Evolutionary conservation across 2,329 filamentous ascomycete genomes (phyloP).

Genomic region (Penicillium janthinellum): DNA sequence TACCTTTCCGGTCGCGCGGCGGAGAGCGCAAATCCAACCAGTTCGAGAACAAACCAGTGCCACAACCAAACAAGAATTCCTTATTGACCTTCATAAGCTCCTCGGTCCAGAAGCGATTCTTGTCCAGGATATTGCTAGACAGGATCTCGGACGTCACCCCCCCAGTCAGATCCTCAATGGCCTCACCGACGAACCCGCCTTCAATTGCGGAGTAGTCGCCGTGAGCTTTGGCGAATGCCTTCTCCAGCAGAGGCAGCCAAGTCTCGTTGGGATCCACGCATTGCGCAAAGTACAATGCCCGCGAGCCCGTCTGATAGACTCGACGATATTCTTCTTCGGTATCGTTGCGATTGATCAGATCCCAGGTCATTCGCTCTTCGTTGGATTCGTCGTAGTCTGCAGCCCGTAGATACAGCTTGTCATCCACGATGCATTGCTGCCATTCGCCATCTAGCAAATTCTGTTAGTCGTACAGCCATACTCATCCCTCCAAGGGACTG

Average conservation of each 20-base stretch:
- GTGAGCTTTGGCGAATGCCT: slow-evolving; percentile 82
- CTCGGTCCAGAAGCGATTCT: slow-evolving; percentile 79
- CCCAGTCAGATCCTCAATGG: slow-evolving; percentile 61
- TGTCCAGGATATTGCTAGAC: slow-evolving; percentile 57
- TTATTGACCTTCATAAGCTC: slow-evolving; percentile 79
- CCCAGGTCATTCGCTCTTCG: slow-evolving; percentile 71
- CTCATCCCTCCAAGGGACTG: neutral
- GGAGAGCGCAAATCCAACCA: slow-evolving; percentile 44
- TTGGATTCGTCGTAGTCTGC: slow-evolving; percentile 80
- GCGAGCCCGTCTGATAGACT: slow-evolving; percentile 72
- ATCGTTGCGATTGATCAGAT: slow-evolving; percentile 73
- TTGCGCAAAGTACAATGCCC: slow-evolving; percentile 76
- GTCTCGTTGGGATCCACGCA: slow-evolving; percentile 77
- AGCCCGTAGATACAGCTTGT: slow-evolving; percentile 82
- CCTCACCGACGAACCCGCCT: slow-evolving; percentile 70
- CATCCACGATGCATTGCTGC: slow-evolving; percentile 89
- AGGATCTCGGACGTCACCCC: slow-evolving; percentile 52
- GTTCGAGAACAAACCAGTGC: slow-evolving; percentile 49
- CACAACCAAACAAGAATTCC: slow-evolving; percentile 63
- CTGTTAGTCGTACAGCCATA: neutral
- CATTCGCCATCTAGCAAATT: slow-evolving; percentile 72
- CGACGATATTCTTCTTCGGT: slow-evolving; percentile 71
- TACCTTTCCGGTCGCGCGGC: slow-evolving; percentile 46
- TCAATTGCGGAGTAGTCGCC: slow-evolving; percentile 76
- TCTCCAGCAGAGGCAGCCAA: slow-evolving; percentile 78